These are phyloP conservation scores for Salix purpurea DNA, from an alignment of 345 rosid species.

Conservation along the genomic window DNA sequence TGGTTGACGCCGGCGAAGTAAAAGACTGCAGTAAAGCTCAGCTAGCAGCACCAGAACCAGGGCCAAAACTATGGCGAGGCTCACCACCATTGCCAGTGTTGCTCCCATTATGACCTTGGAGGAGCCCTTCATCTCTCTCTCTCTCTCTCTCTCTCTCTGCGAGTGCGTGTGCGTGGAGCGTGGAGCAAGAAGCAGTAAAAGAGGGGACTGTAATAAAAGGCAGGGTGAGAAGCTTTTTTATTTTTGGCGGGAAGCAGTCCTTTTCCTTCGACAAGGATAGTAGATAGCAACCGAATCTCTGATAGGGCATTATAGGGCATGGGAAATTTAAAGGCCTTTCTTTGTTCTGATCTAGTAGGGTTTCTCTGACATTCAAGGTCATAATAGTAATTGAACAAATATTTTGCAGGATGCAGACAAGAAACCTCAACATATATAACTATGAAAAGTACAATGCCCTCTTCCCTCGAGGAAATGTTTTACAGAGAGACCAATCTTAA, in stretches of 20 bases:
- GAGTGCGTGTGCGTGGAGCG: not conserved
- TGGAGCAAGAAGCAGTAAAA: conserved; percentile 1
- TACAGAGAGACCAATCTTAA: not conserved
- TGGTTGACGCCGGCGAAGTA: conserved; percentile 47
- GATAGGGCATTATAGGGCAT: conserved; percentile 15
- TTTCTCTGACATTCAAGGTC: conserved; percentile 17
- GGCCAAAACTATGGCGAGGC: conserved; percentile 65
- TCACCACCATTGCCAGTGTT: conserved; percentile 70
- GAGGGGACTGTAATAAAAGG: conserved; percentile 6
- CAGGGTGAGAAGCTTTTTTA: not conserved
- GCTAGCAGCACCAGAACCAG: conserved; percentile 71
- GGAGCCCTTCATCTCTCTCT: conserved; percentile 55
- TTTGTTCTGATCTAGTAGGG: conserved; percentile 6
- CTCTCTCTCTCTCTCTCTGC: not conserved
- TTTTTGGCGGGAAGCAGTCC: conserved; percentile 47
- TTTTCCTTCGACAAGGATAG: conserved; percentile 16
- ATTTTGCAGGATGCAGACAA: too few species aligned
- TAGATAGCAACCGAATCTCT: conserved; percentile 21
- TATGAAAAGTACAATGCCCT: too few species aligned
- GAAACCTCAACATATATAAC: too few species aligned
- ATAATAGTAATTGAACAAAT: conserved; percentile 13
- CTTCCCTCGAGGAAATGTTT: not conserved
- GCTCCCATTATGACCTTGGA: conserved; percentile 85
- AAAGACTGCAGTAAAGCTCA: conserved; percentile 80
- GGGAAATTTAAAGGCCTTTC: conserved; percentile 24